These are phyloP conservation scores for Penicillium crystallinum DNA, from an alignment of 495 filamentous ascomycete species.

Conservation along the genomic window DNA sequence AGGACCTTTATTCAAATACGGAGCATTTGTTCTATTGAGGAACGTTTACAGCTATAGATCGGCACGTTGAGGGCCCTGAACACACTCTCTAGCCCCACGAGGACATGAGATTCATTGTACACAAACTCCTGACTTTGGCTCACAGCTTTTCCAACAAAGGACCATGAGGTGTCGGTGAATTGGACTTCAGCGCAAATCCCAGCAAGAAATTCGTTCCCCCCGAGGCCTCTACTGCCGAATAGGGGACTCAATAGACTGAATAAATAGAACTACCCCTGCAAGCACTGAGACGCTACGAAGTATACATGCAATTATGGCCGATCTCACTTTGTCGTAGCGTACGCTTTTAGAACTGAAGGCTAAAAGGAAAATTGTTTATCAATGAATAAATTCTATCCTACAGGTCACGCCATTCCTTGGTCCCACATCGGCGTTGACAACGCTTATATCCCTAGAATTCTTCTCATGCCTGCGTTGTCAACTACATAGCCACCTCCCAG, in stretches of 20 bases:
- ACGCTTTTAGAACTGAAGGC: no score
- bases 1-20: neutral
- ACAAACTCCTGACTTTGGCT: neutral
- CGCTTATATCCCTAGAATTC: conserved; percentile 11
- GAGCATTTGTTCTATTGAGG: neutral
- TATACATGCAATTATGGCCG: no score
- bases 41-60: neutral
- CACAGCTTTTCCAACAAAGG: neutral
- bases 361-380: no score
- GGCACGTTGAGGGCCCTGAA: neutral
- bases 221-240: neutral
- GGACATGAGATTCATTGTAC: neutral
- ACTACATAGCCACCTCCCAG: conserved; percentile 14
- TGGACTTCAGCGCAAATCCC: neutral
- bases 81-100: neutral
- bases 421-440: neutral
- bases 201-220: neutral
- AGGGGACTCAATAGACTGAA: neutral
- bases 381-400: neutral
- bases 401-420: neutral
- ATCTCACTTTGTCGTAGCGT: no score
- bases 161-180: neutral
- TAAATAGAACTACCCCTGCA: neutral
- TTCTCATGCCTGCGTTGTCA: conserved; percentile 13
- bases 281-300: neutral